Evolutionary conservation across 2,329 filamentous ascomycete genomes (phyloP), one percentile per base, ranked within the genome.

Genomic region (Cladosporium sp.): DNA sequence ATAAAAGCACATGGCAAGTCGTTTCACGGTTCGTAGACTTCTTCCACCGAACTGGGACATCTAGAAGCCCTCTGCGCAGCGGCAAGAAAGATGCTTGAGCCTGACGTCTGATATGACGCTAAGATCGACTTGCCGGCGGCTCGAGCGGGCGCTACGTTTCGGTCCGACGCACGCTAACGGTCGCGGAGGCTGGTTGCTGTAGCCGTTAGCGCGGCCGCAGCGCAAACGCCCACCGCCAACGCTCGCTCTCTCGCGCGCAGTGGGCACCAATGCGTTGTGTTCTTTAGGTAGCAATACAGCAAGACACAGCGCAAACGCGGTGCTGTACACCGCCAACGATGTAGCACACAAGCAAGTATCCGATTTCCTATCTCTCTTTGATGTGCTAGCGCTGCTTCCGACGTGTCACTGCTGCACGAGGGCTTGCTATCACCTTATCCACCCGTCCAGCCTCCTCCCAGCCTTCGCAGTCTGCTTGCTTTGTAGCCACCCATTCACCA

Each of bases 291-390:
- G 22, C 43, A 47, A 47, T 47, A 47, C 43, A 47, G 43, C 43
- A 47, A 47, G 30, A 17, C 43, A 45, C 51, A 15, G 25, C 38
- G 19, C 52, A 55, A 47, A 30, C 15, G 43, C 43, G 43, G 28
- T 38, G 40, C 52, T 17, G 39, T 34, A 55, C 52, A 55, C 39
- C 52, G 39, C 28, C 39, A 45, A 43, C 37, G 25, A 55, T 39
- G 52, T 55, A 55, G 52, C 39, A 55, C 40, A 12, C 34, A 55
- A 14, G 54, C 42, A 49, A 49, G 34, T 56, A 56, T 19, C 25
- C 49, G 36, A 17, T 25, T 12, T 7, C 30, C 19, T 12, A 25
- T 42, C 8, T 19, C n/a, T 25, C 9, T 28, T 11, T 17, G n/a
- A n/a, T 36, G 9, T 34, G 15, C 20, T 30, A 49, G 42, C 28